These are phyloP conservation scores for Zygnema circumcarinatum DNA, from an alignment of 139 green algal genomes.

Conservation along the genomic window DNA sequence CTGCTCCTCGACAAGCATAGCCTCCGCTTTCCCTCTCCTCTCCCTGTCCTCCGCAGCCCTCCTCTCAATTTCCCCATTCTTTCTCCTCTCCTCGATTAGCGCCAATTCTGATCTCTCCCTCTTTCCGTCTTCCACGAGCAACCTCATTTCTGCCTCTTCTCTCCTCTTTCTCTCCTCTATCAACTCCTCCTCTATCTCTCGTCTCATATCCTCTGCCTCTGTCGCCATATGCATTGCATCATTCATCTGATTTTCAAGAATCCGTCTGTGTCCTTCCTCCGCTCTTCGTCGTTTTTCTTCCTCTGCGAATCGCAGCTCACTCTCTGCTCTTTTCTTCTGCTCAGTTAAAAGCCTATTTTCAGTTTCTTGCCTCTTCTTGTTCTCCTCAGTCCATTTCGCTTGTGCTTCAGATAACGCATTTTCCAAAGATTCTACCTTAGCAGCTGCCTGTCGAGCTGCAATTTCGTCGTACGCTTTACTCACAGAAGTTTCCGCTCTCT, in stretches of 20 bases:
- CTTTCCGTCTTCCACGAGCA: neutral
- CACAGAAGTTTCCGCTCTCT: neutral
- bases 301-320: neutral
- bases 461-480: constrained; percentile 24
- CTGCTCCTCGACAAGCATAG: neutral
- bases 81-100: neutral
- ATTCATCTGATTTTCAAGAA: constrained; percentile 11
- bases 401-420: neutral
- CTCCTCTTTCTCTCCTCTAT: neutral
- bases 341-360: neutral
- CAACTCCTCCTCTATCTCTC: neutral
- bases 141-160: neutral
- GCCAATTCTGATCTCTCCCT: neutral
- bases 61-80: neutral
- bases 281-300: neutral
- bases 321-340: neutral
- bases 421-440: constrained; percentile 4
- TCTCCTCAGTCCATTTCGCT: constrained; percentile 8
- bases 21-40: neutral
- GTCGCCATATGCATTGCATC: constrained; percentile 23
- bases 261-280: neutral
- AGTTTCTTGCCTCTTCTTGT: neutral
- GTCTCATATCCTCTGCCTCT: neutral
- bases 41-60: neutral
- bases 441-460: constrained; percentile 7